These are phyloP conservation scores for Hordeum marinum DNA, from an alignment of 176 grass and related monocot species.

Conservation along the genomic window DNA sequence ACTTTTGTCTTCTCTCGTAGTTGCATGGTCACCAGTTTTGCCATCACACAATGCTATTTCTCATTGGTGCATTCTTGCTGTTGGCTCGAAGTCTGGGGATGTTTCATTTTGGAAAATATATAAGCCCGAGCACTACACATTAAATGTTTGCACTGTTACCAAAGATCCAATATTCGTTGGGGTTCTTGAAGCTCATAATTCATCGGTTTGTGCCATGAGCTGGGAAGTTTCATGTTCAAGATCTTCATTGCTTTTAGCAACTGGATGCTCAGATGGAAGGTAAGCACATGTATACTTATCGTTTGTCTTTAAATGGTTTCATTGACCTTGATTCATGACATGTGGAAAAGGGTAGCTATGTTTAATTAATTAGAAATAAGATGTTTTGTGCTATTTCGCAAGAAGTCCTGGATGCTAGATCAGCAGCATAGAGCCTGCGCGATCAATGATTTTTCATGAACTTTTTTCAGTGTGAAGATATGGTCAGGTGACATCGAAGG, in stretches of 20 bases:
- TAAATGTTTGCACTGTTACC: slow-evolving; percentile 42
- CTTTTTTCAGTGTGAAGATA: slow-evolving; percentile 76
- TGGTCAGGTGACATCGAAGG: slow-evolving; percentile 64
- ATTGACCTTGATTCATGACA: not conserved
- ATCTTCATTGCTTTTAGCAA: slow-evolving; percentile 59
- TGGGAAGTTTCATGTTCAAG: slow-evolving; percentile 43
- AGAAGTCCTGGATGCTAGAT: not conserved
- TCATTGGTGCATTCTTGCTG: slow-evolving; percentile 60
- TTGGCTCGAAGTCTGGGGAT: slow-evolving; percentile 77
- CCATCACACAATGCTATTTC: slow-evolving; percentile 32
- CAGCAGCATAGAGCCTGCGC: not conserved
- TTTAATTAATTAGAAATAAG: slow-evolving; percentile 11
- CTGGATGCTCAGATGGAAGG: slow-evolving; percentile 86
- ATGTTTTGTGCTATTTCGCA: not conserved
- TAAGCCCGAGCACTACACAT: slow-evolving; percentile 61
- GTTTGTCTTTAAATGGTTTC: not conserved
- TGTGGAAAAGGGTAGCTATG: not conserved
- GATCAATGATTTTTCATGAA: not conserved
- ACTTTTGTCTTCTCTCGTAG: slow-evolving; percentile 54
- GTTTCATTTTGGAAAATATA: slow-evolving; percentile 85
- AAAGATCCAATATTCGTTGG: slow-evolving; percentile 53
- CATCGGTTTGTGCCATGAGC: slow-evolving; percentile 65
- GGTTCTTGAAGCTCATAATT: slow-evolving; percentile 65
- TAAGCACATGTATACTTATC: not conserved
- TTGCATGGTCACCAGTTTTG: slow-evolving; percentile 74